These are phyloP conservation scores for Lolium rigidum DNA, from an alignment of 176 grass and related monocot species.

Conservation along the genomic window DNA sequence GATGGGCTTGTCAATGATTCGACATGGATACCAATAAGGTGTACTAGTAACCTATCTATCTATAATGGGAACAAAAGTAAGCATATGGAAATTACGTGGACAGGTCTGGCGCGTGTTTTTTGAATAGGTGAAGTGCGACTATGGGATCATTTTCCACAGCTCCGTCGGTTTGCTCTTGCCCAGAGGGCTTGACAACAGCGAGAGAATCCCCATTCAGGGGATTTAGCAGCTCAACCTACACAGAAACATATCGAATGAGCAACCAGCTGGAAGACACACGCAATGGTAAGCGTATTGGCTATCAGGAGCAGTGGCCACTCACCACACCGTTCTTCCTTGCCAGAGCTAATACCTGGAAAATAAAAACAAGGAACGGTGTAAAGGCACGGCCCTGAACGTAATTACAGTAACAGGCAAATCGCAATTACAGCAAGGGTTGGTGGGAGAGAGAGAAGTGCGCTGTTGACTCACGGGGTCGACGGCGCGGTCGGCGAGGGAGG, in stretches of 20 bases:
- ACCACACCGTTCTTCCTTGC: conserved; percentile 86
- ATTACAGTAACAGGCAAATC: not conserved
- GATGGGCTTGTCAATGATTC: not conserved
- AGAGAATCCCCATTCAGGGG: conserved; percentile 76
- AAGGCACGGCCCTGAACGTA: not conserved
- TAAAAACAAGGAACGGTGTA: not conserved
- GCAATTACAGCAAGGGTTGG: not conserved
- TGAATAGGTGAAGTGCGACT: conserved; percentile 73
- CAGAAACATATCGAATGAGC: conserved; percentile 23
- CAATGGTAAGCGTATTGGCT: not conserved
- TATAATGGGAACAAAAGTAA: too few relatives aligned
- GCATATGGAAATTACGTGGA: conserved; percentile 55
- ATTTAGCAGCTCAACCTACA: conserved; percentile 87
- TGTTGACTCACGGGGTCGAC: conserved; percentile 65
- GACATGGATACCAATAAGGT: conserved; percentile 3
- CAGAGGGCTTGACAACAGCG: conserved; percentile 46
- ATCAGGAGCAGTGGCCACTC: conserved; percentile 35
- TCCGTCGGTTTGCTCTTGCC: conserved; percentile 7
- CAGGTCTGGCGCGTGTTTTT: conserved; percentile 56
- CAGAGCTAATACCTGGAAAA: conserved; percentile 77
- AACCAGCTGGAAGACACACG: not conserved
- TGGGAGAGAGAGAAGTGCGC: not conserved
- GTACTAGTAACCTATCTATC: not conserved
- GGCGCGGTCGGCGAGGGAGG: conserved; percentile 64
- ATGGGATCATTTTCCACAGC: conserved; percentile 53